These are phyloP conservation scores for Tephrocybe rancida DNA, from an alignment of 768 basidiomycete genomes.

Conservation along the genomic window DNA sequence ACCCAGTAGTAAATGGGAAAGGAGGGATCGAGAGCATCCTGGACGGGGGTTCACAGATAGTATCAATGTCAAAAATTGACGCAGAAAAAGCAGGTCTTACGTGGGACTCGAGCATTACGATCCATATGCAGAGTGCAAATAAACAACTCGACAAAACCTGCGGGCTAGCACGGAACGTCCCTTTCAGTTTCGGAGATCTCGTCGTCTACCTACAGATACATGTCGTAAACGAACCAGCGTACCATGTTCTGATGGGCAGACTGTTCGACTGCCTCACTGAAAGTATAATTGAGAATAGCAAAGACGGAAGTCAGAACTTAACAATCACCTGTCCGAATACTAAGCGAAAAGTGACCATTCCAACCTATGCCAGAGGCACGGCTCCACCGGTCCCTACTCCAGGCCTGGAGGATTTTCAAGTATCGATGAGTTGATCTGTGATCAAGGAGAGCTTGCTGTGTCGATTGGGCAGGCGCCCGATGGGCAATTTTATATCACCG, in stretches of 20 bases:
- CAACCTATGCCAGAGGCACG: not conserved
- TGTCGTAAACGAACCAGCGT: not conserved
- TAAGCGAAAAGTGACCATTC: not conserved
- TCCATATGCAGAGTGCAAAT: conserved; percentile 30
- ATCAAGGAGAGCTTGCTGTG: not conserved
- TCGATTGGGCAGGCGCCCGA: not conserved
- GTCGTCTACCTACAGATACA: not conserved
- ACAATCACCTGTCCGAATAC: conserved; percentile 25
- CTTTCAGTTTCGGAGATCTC: conserved; percentile 23
- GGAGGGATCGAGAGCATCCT: conserved; percentile 20
- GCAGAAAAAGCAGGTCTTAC: conserved; percentile 11
- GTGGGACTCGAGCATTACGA: conserved; percentile 21
- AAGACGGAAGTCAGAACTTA: conserved; percentile 20
- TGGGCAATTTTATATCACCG: not conserved
- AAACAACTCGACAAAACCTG: conserved; percentile 18
- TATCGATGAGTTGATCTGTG: not conserved
- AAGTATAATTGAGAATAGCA: conserved; percentile 16
- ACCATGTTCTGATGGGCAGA: not conserved
- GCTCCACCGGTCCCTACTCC: not conserved
- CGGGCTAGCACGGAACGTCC: conserved; percentile 29
- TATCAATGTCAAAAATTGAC: conserved; percentile 19
- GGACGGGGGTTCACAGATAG: conserved; percentile 30
- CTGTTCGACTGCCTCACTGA: conserved; percentile 16
- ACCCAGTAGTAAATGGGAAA: conserved; percentile 15
- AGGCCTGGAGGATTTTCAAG: not conserved